phyloP scores from a whole-genome alignment of 2,329 filamentous ascomycete genomes.

The Coniochaeta sp. region DNA sequence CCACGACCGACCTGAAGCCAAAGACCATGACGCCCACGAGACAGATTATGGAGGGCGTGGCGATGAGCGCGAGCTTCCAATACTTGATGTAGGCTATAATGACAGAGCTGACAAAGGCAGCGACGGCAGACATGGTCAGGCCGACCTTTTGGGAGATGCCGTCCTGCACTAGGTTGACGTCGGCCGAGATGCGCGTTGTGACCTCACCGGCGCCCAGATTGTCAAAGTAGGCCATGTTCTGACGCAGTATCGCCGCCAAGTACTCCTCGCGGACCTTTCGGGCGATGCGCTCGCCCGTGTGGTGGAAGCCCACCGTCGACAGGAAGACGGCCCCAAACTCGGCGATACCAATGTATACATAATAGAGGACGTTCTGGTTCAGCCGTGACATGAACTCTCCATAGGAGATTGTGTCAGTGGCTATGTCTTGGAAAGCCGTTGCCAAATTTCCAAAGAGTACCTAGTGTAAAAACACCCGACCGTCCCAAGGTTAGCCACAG shows the following conservation, averaged over 20 bases:
- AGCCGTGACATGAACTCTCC: no score
- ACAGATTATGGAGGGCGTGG: constrained; percentile 71
- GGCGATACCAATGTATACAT: no score
- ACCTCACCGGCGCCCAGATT: constrained; percentile 83
- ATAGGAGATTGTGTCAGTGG: no score
- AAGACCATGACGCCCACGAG: no score
- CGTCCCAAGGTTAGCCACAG: no score
- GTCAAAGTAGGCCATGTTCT: constrained; percentile 85
- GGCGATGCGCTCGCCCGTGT: constrained; percentile 68
- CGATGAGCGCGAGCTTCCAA: constrained; percentile 86
- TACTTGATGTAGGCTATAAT: constrained; percentile 82
- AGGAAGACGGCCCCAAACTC: no score
- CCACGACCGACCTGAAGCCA: no score
- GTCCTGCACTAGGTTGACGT: constrained; percentile 85
- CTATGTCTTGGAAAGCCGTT: no score
- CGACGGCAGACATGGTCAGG: constrained; percentile 64
- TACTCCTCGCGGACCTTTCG: constrained; percentile 72
- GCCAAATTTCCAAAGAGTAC: no score
- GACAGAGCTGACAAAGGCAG: constrained; percentile 80
- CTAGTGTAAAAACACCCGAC: no score
- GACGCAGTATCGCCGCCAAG: constrained; percentile 68
- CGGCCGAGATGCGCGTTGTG: constrained; percentile 81
- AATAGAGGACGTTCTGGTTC: no score
- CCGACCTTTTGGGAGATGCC: constrained; percentile 85
- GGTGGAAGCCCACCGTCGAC: no score